Percentiles rank a stretch among this genome's conserved stretches.
These are phyloP conservation scores for Ambispora gerdemannii DNA, from an alignment of 192 early-diverging fungal species.

Conservation along the genomic window DNA sequence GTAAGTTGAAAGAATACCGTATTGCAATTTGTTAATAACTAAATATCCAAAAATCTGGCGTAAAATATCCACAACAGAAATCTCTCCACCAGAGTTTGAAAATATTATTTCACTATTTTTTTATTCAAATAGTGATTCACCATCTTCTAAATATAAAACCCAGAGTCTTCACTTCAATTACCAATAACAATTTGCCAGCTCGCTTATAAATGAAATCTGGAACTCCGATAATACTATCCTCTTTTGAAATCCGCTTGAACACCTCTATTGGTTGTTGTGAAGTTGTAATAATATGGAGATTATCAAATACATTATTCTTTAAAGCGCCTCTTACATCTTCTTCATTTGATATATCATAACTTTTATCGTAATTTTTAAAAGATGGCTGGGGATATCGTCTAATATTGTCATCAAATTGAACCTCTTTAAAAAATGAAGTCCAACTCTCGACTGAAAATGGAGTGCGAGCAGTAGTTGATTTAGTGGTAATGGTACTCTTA, in stretches of 20 bases:
- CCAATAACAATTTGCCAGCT: background rate
- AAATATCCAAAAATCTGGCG: constrained; percentile 6
- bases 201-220: constrained; percentile 6
- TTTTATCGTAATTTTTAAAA: constrained; percentile 10
- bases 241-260: constrained; percentile 12
- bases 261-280: background rate
- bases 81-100: background rate
- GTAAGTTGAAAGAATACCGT: constrained; percentile 9
- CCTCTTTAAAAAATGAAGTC: background rate
- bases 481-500: background rate
- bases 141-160: no score
- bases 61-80: constrained; percentile 4
- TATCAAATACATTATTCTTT: constrained; percentile 12
- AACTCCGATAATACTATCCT: background rate
- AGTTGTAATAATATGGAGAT: constrained; percentile 10
- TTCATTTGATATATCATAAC: constrained; percentile 12
- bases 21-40: no score
- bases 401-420: constrained; percentile 5
- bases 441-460: background rate
- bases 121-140: constrained; percentile 3
- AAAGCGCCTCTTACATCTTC: background rate
- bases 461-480: background rate
- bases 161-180: no score
- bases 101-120: constrained; percentile 3
- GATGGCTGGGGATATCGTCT: background rate